phyloP scores from a whole-genome alignment of 2,329 filamentous ascomycete genomes.

The Aureobasidium uvarum region DNA sequence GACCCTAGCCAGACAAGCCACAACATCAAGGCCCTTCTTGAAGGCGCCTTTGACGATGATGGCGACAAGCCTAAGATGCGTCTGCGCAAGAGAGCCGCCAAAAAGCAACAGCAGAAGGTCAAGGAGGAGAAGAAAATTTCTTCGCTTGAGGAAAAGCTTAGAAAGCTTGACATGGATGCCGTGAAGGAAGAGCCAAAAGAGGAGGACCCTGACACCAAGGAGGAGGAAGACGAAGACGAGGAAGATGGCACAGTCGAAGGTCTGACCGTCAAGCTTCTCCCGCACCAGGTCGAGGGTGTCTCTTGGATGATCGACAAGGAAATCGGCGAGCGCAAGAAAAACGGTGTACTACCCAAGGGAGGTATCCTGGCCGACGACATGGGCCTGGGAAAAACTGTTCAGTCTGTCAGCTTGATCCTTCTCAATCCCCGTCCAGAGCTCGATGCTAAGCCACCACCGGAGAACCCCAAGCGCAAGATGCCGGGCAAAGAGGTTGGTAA shows the following conservation, averaged over 20 bases:
- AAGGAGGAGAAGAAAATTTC: conserved; percentile 39
- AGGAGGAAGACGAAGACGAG: conserved; percentile 49
- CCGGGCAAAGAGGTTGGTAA: conserved; percentile 64
- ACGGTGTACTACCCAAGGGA: conserved; percentile 75
- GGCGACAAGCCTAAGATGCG: conserved; percentile 54
- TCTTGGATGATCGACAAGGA: conserved; percentile 95
- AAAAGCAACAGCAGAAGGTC: conserved; percentile 32
- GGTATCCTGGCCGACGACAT: conserved; percentile 97
- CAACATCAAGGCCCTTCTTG: conserved; percentile 77
- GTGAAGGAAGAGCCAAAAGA: conserved; percentile 51
- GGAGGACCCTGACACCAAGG: conserved; percentile 29
- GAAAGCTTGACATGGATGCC: conserved; percentile 49
- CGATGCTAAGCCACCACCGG: conserved; percentile 52
- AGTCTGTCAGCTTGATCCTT: conserved; percentile 85
- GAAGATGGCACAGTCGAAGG: conserved; percentile 70
- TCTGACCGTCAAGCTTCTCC: conserved; percentile 81
- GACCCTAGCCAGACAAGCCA: conserved; percentile 70
- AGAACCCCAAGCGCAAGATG: conserved; percentile 63
- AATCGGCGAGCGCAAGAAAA: conserved; percentile 77
- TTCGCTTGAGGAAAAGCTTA: conserved; percentile 47
- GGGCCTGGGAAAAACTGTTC: conserved; percentile 94
- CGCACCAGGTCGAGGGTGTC: conserved; percentile 91
- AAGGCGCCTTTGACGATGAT: conserved; percentile 75
- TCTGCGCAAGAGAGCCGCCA: conserved; percentile 48
- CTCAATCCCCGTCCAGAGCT: conserved; percentile 65